These are phyloP conservation scores for Erodium trifolium DNA, from an alignment of 441 rosid species.

Conservation along the genomic window DNA sequence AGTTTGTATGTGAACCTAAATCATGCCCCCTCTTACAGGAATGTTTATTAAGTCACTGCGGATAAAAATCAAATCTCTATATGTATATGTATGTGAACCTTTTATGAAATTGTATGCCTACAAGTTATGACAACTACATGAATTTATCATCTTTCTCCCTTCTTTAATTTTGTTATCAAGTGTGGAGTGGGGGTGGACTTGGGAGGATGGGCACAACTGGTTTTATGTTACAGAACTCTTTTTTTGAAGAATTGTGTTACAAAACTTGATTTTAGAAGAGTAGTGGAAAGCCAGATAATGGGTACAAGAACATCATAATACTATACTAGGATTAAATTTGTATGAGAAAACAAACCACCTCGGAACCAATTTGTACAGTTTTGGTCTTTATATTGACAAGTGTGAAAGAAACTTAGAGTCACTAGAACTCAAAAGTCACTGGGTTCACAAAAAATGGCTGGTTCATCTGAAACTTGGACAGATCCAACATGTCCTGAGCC, in stretches of 20 bases:
- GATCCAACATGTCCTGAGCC: neutral
- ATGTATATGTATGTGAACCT: too few relatives aligned
- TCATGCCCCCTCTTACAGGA: neutral
- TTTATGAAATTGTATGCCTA: neutral
- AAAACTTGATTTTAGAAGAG: neutral
- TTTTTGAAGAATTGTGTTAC: too few relatives aligned
- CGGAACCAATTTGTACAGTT: neutral
- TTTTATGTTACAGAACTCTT: too few relatives aligned
- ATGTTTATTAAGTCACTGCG: slow-evolving; percentile 5
- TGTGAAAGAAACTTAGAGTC: slow-evolving; percentile 11
- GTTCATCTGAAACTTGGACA: slow-evolving; percentile 16
- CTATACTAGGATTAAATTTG: neutral
- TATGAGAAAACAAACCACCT: neutral
- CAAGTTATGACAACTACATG: neutral
- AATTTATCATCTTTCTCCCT: neutral
- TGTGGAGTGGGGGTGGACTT: too few relatives aligned
- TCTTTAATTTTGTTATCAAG: neutral
- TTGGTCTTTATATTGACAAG: neutral
- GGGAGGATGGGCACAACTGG: neutral
- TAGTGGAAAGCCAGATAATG: neutral
- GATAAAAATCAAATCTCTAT: neutral
- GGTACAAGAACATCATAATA: neutral
- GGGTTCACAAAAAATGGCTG: slow-evolving; percentile 32
- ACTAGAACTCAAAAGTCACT: slow-evolving; percentile 25
- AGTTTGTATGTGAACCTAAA: slow-evolving; percentile 8